Percentiles rank a stretch among this genome's conserved stretches.
These are phyloP conservation scores for Backusella mclennaniae DNA, from an alignment of 192 early-diverging fungal species.

Conservation along the genomic window DNA sequence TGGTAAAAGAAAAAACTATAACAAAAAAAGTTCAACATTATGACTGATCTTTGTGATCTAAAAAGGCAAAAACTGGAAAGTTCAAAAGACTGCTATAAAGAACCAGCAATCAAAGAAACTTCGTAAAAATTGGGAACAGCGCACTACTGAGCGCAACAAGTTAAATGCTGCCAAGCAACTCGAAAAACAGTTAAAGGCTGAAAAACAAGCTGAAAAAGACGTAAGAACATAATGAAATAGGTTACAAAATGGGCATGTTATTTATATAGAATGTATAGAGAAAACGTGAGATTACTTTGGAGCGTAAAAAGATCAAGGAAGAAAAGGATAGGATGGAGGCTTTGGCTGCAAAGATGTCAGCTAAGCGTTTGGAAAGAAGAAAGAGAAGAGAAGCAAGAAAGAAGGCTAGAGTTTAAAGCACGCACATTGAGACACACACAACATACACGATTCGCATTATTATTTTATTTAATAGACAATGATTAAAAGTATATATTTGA, in stretches of 20 bases:
- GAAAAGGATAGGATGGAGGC: conserved; percentile 50
- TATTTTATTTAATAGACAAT: not conserved
- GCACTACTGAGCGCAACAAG: conserved; percentile 46
- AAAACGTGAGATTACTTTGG: conserved; percentile 30
- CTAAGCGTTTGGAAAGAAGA: conserved; percentile 22
- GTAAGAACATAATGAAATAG: conserved; percentile 23
- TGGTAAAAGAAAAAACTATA: conserved; percentile 17
- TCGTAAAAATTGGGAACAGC: conserved; percentile 49
- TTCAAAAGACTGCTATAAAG: conserved; percentile 36
- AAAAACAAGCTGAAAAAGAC: conserved; percentile 50
- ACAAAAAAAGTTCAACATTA: not conserved
- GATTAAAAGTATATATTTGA: not conserved
- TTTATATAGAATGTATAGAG: conserved; percentile 12
- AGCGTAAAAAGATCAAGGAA: conserved; percentile 47
- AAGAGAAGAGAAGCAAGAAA: conserved; percentile 30
- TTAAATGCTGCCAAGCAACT: conserved; percentile 44
- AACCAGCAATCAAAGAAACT: conserved; percentile 33
- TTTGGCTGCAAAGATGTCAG: conserved; percentile 38
- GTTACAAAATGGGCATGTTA: not conserved
- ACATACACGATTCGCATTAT: not conserved
- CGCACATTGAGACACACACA: not conserved
- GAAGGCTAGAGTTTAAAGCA: conserved; percentile 26
- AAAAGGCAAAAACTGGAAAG: conserved; percentile 40
- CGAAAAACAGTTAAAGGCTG: conserved; percentile 52
- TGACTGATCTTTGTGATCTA: not conserved